These are phyloP conservation scores for Neofusicoccum cordaticola DNA, from an alignment of 2,329 filamentous ascomycete species.

Conservation along the genomic window DNA sequence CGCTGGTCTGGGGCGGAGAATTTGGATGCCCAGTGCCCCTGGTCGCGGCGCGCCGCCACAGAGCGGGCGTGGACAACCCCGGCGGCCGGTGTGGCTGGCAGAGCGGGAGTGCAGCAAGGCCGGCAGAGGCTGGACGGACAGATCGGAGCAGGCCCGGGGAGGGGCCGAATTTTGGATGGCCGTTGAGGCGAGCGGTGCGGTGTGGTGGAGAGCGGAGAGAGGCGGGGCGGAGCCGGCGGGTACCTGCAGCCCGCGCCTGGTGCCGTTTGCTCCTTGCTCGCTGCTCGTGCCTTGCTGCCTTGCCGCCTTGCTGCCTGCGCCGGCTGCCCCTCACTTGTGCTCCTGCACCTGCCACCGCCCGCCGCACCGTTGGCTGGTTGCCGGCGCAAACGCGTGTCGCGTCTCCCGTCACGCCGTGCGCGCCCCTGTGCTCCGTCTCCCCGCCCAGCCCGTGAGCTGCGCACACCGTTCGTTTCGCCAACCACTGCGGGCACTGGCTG, in stretches of 20 bases:
- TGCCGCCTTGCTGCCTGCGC: neutral
- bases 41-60: neutral
- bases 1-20: neutral
- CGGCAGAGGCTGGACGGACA: neutral
- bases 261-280: neutral
- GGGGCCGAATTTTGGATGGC: neutral
- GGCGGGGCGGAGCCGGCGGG: neutral
- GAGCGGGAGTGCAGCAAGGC: constrained; percentile 4
- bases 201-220: constrained; percentile 3
- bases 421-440: too few relatives aligned
- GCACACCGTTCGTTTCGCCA: too few relatives aligned
- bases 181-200: neutral
- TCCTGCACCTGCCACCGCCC: too few relatives aligned
- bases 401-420: neutral
- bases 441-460: too few relatives aligned
- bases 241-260: neutral
- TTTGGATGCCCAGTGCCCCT: neutral
- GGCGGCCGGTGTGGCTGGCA: neutral
- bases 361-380: neutral
- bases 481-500: too few relatives aligned
- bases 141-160: neutral
- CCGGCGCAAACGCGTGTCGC: neutral
- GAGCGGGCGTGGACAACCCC: neutral
- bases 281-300: too few relatives aligned
- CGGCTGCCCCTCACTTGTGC: too few relatives aligned